phyloP scores from a whole-genome alignment of 2,329 filamentous ascomycete species.

The Helminthosporium solani region DNA sequence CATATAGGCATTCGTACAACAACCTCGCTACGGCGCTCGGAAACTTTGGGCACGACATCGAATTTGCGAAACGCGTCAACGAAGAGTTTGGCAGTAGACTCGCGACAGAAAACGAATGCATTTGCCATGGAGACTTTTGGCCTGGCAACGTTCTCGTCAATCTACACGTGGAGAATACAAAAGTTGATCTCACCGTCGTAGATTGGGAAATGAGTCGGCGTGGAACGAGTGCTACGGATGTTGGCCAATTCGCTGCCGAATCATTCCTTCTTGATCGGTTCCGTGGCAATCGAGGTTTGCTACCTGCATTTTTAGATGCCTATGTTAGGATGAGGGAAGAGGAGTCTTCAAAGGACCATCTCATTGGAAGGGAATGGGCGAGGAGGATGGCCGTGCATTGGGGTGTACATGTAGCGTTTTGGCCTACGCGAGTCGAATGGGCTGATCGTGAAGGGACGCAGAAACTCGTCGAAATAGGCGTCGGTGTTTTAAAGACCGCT shows the following conservation, averaged over 20 bases:
- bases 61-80: slow-evolving; percentile 27
- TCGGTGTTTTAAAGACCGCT: slow-evolving; percentile 14
- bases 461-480: slow-evolving; percentile 27
- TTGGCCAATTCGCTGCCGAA: slow-evolving; percentile 42
- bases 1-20: slow-evolving; percentile 35
- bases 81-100: slow-evolving; percentile 30
- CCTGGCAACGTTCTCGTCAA: slow-evolving; percentile 40
- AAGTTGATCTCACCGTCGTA: slow-evolving; percentile 29
- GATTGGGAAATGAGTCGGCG: slow-evolving; percentile 42
- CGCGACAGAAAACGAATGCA: slow-evolving; percentile 30
- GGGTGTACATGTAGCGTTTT: slow-evolving; percentile 39
- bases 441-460: slow-evolving; percentile 24
- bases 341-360: neutral
- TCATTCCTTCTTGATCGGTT: slow-evolving; percentile 40
- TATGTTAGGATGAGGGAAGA: slow-evolving; percentile 19
- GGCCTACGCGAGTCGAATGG: slow-evolving; percentile 38
- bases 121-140: slow-evolving; percentile 46
- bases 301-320: slow-evolving; percentile 26
- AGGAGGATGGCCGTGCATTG: slow-evolving; percentile 36
- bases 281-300: slow-evolving; percentile 29
- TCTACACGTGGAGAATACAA: neutral
- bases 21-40: slow-evolving; percentile 25
- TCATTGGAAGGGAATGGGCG: slow-evolving; percentile 22
- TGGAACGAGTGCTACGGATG: slow-evolving; percentile 39
- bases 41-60: slow-evolving; percentile 22